Conservation (phyloP, 129 eudicot species). For the Heracleum sosnowskyi region DNA sequence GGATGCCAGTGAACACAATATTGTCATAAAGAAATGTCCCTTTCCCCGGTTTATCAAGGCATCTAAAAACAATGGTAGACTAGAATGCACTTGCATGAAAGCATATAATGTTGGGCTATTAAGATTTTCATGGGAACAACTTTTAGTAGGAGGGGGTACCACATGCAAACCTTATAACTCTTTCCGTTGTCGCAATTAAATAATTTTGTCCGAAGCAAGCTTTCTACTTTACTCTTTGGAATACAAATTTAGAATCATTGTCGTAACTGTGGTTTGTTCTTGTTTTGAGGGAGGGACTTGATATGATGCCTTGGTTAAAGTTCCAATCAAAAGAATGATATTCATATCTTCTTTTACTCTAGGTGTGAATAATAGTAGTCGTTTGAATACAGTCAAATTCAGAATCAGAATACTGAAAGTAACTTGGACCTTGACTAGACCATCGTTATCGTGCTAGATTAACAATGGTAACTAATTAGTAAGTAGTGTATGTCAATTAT, state of each 20-base stretch:
- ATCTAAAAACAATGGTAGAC: too few relatives aligned
- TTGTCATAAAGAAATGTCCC: background rate
- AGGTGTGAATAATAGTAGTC: background rate
- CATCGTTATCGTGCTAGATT: background rate
- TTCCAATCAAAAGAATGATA: background rate
- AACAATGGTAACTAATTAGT: background rate
- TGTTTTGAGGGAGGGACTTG: background rate
- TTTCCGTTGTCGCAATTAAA: too few relatives aligned
- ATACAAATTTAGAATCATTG: too few relatives aligned
- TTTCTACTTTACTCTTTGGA: too few relatives aligned
- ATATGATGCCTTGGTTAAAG: background rate
- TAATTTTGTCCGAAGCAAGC: too few relatives aligned
- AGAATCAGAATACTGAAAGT: background rate
- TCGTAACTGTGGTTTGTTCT: background rate
- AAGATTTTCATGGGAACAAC: too few relatives aligned
- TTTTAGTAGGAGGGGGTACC: too few relatives aligned
- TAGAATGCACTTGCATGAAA: too few relatives aligned
- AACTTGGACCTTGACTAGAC: constrained; percentile 12
- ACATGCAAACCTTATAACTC: too few relatives aligned
- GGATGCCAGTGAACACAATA: background rate
- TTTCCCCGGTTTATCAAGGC: background rate
- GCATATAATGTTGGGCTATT: too few relatives aligned
- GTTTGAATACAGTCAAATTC: background rate
- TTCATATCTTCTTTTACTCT: background rate
- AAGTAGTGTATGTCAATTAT: constrained; percentile 3